Conservation (phyloP, 2,329 filamentous ascomycete species). For the Colletotrichum somersetense region DNA sequence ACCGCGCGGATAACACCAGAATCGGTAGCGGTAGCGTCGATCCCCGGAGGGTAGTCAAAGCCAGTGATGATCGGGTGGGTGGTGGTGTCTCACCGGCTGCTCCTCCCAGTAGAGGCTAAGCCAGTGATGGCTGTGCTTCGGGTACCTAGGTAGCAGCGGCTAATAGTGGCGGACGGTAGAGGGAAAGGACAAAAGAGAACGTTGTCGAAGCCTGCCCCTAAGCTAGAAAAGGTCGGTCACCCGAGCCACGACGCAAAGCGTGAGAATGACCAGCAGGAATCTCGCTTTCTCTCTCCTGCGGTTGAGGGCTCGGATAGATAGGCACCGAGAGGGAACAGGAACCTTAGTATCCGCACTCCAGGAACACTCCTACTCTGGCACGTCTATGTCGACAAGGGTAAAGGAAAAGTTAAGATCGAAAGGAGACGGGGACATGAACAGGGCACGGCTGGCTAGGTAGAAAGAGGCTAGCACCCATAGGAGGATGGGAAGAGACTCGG, state of each 20-base stretch:
- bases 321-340: neutral
- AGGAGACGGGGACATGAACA: conserved; percentile 21
- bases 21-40: conserved; percentile 39
- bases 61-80: conserved; percentile 12
- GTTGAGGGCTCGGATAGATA: conserved; percentile 6
- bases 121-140: conserved; percentile 6
- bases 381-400: conserved; percentile 14
- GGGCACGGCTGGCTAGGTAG: conserved; percentile 20
- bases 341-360: neutral
- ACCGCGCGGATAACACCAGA: conserved; percentile 16
- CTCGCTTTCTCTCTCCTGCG: conserved; percentile 4
- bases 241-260: neutral
- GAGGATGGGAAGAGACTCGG: neutral
- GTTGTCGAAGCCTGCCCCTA: neutral
- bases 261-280: conserved; percentile 1
- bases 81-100: conserved; percentile 7
- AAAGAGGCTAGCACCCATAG: conserved; percentile 23
- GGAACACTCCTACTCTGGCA: conserved; percentile 15
- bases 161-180: neutral
- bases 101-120: conserved; percentile 7
- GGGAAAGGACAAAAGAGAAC: neutral
- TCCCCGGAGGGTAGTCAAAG: conserved; percentile 11
- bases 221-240: conserved; percentile 8
- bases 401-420: conserved; percentile 4
- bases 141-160: neutral